These are phyloP conservation scores for Magnaporthales sp. DNA, from an alignment of 2,329 filamentous ascomycete species.

Conservation along the genomic window DNA sequence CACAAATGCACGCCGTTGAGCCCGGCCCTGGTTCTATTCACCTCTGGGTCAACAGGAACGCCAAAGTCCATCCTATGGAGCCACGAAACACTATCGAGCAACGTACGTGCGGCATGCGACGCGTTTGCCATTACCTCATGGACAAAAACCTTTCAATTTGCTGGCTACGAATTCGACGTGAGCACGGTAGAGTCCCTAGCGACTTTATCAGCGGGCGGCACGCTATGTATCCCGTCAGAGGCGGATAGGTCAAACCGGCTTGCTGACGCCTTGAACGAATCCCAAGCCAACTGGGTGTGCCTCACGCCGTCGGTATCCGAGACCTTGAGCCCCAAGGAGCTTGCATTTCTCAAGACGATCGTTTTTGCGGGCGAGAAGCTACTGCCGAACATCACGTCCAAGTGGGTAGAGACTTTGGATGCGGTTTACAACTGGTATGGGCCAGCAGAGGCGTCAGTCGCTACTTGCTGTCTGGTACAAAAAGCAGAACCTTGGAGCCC, in stretches of 20 bases:
- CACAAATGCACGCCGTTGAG: no score
- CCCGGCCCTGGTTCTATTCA: slow-evolving; percentile 29
- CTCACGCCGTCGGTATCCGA: neutral
- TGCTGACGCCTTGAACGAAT: neutral
- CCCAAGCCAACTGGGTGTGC: neutral
- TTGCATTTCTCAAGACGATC: neutral
- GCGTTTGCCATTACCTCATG: neutral
- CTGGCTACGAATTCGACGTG: slow-evolving; percentile 34
- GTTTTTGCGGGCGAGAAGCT: neutral
- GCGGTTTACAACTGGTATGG: neutral
- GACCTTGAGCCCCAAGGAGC: neutral
- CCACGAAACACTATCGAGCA: slow-evolving; percentile 24
- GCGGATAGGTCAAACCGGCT: neutral
- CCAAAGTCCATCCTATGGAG: slow-evolving; percentile 30
- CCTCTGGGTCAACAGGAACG: slow-evolving; percentile 32
- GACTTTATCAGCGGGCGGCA: neutral
- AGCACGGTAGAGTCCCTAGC: slow-evolving; percentile 13
- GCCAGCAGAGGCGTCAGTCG: neutral
- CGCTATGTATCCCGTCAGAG: neutral
- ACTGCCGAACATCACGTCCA: neutral
- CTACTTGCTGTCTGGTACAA: neutral
- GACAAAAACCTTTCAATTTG: slow-evolving; percentile 25
- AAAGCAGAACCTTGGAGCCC: neutral
- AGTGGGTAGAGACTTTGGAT: neutral
- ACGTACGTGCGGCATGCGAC: slow-evolving; percentile 21